A percentile compares a stretch with the other conserved stretches of the same genome.
Conservation (phyloP, 352 stramenopile species). For the Globisporangium solare region DNA sequence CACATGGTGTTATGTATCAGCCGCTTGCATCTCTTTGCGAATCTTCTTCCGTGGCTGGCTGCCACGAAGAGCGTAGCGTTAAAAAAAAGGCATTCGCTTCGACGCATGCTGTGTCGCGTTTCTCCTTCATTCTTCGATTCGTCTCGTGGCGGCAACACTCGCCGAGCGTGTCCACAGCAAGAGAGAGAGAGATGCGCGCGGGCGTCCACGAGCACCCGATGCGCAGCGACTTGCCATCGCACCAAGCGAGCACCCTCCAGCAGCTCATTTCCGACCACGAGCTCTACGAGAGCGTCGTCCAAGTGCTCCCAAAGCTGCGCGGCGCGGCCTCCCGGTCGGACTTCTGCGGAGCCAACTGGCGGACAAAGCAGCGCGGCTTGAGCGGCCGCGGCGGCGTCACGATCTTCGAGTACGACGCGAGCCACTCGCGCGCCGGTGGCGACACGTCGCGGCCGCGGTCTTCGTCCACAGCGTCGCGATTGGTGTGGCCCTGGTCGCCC, state of each 20-base stretch:
- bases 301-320: slow-evolving; percentile 25
- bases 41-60: too few species aligned
- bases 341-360: slow-evolving; percentile 26
- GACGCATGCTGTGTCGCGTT: too few species aligned
- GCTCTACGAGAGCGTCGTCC: slow-evolving; percentile 21
- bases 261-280: slow-evolving; percentile 25
- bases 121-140: not conserved
- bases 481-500: slow-evolving; percentile 1
- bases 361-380: slow-evolving; percentile 11
- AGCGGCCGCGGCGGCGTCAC: not conserved
- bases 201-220: not conserved
- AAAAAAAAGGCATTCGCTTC: too few species aligned
- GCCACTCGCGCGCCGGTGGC: not conserved
- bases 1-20: too few species aligned
- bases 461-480: not conserved
- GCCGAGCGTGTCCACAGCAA: not conserved
- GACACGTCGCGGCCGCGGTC: not conserved
- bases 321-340: slow-evolving; percentile 15
- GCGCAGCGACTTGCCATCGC: not conserved
- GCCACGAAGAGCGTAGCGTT: too few species aligned
- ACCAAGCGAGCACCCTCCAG: slow-evolving; percentile 12
- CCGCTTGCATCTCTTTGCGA: too few species aligned
- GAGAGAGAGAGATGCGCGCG: not conserved
- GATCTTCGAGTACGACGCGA: slow-evolving; percentile 8
- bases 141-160: not conserved